Conservation (phyloP, 2,329 filamentous ascomycete genomes). For the Aphanoascus verrucosus region DNA sequence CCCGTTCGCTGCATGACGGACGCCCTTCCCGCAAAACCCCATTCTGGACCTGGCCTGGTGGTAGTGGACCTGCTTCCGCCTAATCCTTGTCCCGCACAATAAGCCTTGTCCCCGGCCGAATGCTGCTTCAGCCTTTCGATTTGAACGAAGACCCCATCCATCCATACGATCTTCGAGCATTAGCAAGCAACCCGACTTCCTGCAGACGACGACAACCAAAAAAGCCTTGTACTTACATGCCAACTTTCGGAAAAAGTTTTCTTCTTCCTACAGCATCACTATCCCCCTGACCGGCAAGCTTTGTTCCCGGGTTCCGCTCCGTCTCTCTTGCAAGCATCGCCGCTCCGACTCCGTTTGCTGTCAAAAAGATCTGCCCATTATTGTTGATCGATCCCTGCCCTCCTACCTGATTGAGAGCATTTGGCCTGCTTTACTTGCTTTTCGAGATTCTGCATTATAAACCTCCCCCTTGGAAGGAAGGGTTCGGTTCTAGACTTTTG, state of each 20-base stretch:
- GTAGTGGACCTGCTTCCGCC: constrained; percentile 10
- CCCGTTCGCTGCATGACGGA: too few relatives aligned
- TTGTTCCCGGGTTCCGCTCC: too few relatives aligned
- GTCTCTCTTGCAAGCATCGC: too few relatives aligned
- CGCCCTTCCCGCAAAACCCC: too few relatives aligned
- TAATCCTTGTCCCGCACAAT: constrained; percentile 10
- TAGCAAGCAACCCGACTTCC: not conserved
- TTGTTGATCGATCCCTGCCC: not conserved
- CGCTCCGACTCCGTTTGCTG: too few relatives aligned
- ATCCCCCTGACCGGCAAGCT: too few relatives aligned
- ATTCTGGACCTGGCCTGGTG: not conserved
- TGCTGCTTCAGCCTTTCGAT: not conserved
- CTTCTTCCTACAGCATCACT: too few relatives aligned
- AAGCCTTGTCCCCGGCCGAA: not conserved
- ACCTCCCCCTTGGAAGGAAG: too few relatives aligned
- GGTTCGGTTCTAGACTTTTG: not conserved
- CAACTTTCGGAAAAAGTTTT: not conserved
- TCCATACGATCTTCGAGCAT: too few relatives aligned
- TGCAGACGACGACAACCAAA: too few relatives aligned
- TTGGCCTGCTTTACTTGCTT: not conserved
- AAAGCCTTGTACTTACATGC: not conserved
- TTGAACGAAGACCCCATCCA: not conserved
- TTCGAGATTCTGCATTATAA: not conserved
- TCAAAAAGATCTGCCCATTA: not conserved
- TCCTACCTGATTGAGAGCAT: not conserved